Percentiles rank a stretch among this genome's conserved stretches.
phyloP scores from a whole-genome alignment of 1,284 basidiomycete species.

The Pseudozyma pruni region DNA sequence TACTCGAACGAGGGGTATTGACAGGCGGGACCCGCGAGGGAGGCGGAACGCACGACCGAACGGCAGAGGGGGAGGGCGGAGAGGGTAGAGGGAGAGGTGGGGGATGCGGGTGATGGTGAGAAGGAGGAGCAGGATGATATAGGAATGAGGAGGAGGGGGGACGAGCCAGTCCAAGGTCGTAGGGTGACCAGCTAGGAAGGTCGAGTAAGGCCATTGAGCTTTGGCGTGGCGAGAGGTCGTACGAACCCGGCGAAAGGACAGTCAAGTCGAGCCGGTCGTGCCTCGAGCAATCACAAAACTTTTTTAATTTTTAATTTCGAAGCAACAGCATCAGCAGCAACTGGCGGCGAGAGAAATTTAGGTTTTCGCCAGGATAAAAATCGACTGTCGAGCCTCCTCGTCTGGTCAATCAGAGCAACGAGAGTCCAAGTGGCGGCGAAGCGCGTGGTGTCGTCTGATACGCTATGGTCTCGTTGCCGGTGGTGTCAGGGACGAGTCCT shows the following conservation, averaged over 20 bases:
- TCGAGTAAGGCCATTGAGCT: not conserved
- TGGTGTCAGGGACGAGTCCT: slow-evolving; percentile 14
- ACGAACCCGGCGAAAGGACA: slow-evolving; percentile 1
- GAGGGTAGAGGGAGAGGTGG: slow-evolving; percentile 1
- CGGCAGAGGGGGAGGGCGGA: not conserved
- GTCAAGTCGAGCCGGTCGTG: not conserved
- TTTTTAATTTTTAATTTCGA: not conserved
- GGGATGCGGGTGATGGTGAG: not conserved
- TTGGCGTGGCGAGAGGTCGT: not conserved
- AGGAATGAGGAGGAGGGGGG: slow-evolving; percentile 10
- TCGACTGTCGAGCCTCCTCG: too few species aligned
- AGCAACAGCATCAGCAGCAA: not conserved
- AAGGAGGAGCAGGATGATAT: slow-evolving; percentile 26
- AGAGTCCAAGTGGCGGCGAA: not conserved
- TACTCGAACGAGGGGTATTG: not conserved
- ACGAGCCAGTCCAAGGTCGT: slow-evolving; percentile 1
- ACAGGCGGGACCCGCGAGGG: slow-evolving; percentile 9
- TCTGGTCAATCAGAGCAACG: too few species aligned
- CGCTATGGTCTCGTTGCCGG: slow-evolving; percentile 3
- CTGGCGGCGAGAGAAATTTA: not conserved
- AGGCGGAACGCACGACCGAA: slow-evolving; percentile 20
- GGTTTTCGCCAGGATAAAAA: not conserved
- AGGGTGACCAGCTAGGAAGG: slow-evolving; percentile 3
- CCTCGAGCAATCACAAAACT: not conserved
- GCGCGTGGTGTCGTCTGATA: slow-evolving; percentile 7